phyloP scores from a whole-genome alignment of 257 asterid species.

The Solanum corneliomulleri region DNA sequence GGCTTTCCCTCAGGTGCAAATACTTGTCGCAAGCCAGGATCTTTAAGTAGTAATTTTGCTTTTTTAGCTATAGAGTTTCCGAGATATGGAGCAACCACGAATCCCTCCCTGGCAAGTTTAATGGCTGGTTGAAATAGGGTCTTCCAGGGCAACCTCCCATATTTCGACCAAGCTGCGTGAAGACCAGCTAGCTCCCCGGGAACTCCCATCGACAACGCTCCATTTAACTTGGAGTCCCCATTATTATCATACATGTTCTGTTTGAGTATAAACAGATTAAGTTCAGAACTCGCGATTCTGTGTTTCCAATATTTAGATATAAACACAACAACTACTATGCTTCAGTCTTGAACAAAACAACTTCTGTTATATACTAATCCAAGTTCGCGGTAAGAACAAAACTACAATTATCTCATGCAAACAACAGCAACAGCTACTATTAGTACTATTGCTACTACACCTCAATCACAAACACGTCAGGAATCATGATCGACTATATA shows the following conservation, averaged over 20 bases:
- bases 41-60: slow-evolving; percentile 24
- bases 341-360: neutral
- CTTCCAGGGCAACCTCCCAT: slow-evolving; percentile 75
- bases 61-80: slow-evolving; percentile 19
- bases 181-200: slow-evolving; percentile 97
- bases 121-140: slow-evolving; percentile 58
- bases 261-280: neutral
- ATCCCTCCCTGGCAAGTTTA: slow-evolving; percentile 78
- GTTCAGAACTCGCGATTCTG: neutral
- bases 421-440: neutral
- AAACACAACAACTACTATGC: neutral
- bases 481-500: neutral
- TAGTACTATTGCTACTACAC: neutral
- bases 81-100: slow-evolving; percentile 44
- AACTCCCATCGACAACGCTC: slow-evolving; percentile 73
- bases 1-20: slow-evolving; percentile 65
- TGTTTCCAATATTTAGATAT: neutral
- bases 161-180: slow-evolving; percentile 57
- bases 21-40: slow-evolving; percentile 52
- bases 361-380: neutral
- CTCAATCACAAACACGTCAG: neutral
- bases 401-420: neutral
- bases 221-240: slow-evolving; percentile 28
- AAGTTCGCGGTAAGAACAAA: neutral
- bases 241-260: slow-evolving; percentile 75